A percentile compares a stretch with the other conserved stretches of the same genome.
Conservation (phyloP, 2,329 filamentous ascomycete species). For the Aspergillus fijiensis region DNA sequence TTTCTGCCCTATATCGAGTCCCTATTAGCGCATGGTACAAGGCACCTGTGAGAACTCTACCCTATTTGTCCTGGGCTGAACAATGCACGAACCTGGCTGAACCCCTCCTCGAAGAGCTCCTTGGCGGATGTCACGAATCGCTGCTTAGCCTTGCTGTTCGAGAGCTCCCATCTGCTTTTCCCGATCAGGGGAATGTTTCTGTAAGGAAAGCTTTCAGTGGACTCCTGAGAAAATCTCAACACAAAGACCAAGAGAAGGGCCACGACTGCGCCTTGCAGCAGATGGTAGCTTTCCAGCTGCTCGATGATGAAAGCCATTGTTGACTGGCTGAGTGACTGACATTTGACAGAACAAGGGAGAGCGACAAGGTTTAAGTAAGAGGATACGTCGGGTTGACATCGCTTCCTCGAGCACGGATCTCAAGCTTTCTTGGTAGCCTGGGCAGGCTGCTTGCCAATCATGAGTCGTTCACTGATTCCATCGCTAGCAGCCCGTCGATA, state of each 20-base stretch:
- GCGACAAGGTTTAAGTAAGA: neutral
- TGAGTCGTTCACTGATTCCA: neutral
- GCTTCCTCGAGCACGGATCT: neutral
- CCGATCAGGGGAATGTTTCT: conserved; percentile 30
- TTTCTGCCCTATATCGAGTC: conserved; percentile 19
- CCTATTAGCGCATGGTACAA: neutral
- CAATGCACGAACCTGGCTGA: conserved; percentile 24
- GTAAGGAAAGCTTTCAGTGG: conserved; percentile 30
- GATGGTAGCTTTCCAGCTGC: conserved; percentile 23
- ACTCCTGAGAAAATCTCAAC: conserved; percentile 25
- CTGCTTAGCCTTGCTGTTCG: conserved; percentile 31
- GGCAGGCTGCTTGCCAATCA: neutral
- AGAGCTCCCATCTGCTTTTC: conserved; percentile 30
- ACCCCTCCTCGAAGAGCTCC: conserved; percentile 27
- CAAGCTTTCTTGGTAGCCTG: neutral
- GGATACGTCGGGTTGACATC: neutral
- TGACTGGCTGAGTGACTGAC: neutral
- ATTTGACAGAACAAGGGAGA: neutral
- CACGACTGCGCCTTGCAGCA: conserved; percentile 22
- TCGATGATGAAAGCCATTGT: conserved; percentile 27
- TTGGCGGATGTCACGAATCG: conserved; percentile 27
- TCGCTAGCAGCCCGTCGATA: neutral
- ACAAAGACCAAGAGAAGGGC: conserved; percentile 22
- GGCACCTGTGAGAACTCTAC: neutral
- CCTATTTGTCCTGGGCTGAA: neutral